A percentile compares a stretch with the other conserved stretches of the same genome.
Evolutionary conservation across 2,329 filamentous ascomycete genomes (phyloP).

Genomic region (Trichoderma sp.): DNA sequence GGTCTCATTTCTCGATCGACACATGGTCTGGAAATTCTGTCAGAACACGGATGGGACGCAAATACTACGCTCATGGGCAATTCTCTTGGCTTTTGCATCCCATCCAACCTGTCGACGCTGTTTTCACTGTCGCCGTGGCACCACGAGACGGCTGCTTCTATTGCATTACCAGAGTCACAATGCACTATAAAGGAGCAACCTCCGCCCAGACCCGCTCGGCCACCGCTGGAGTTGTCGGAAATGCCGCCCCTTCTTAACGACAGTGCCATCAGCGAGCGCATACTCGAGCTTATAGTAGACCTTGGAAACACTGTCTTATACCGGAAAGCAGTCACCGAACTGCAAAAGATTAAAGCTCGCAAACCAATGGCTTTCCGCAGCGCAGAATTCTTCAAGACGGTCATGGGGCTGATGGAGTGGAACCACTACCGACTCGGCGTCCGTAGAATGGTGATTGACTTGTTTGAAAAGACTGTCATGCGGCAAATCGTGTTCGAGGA

Average conservation of each 20-base stretch:
- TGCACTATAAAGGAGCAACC: slow-evolving; percentile 52
- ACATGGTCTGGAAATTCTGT: slow-evolving; percentile 88
- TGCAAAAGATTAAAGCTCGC: slow-evolving; percentile 76
- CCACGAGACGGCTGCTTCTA: slow-evolving; percentile 50
- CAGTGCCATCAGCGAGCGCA: slow-evolving; percentile 70
- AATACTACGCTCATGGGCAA: slow-evolving; percentile 81
- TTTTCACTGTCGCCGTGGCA: slow-evolving; percentile 69
- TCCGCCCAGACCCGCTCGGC: slow-evolving; percentile 43
- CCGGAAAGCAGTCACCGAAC: slow-evolving; percentile 80
- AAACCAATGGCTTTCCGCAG: slow-evolving; percentile 75
- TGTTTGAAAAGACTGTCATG: slow-evolving; percentile 91
- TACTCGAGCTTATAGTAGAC: slow-evolving; percentile 82
- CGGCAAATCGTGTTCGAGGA: slow-evolving; percentile 73
- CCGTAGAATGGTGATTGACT: slow-evolving; percentile 85
- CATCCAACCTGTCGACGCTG: slow-evolving; percentile 73
- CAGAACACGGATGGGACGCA: slow-evolving; percentile 89
- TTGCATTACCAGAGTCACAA: slow-evolving; percentile 52
- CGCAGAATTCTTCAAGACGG: slow-evolving; percentile 77
- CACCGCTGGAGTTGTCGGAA: slow-evolving; percentile 47
- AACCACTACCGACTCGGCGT: slow-evolving; percentile 88
- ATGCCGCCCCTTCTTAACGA: slow-evolving; percentile 54
- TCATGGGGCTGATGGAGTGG: slow-evolving; percentile 80
- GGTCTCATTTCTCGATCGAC: slow-evolving; percentile 89
- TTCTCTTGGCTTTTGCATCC: slow-evolving; percentile 85
- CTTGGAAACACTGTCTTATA: slow-evolving; percentile 92